A percentile compares a stretch with the other conserved stretches of the same genome.
phyloP scores from a whole-genome alignment of 257 asterid genomes.

The Gentiana straminea region DNA sequence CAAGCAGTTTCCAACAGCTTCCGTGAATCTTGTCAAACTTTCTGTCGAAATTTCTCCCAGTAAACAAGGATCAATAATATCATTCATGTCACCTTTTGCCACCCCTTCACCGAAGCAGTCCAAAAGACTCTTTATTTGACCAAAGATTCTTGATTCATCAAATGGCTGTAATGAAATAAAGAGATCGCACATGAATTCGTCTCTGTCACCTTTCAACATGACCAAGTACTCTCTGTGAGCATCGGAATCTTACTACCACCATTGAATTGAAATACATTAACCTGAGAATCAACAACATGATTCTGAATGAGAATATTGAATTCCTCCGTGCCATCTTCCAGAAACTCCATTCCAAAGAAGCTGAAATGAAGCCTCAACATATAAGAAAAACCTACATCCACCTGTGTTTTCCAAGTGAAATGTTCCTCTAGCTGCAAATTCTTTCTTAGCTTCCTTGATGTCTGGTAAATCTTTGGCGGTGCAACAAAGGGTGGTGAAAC shows the following conservation, averaged over 20 bases:
- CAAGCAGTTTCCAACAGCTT: too few species aligned
- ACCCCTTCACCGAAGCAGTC: too few species aligned
- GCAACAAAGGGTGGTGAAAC: background rate
- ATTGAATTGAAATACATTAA: constrained; percentile 1
- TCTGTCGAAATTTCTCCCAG: too few species aligned
- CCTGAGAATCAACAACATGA: constrained; percentile 4
- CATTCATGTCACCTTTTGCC: too few species aligned
- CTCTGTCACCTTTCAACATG: constrained; percentile 8
- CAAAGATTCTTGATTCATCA: background rate
- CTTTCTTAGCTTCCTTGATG: constrained; percentile 4
- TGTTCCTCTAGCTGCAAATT: background rate
- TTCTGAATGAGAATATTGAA: background rate
- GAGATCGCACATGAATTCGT: background rate
- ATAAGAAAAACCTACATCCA: constrained; percentile 6
- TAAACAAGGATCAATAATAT: too few species aligned
- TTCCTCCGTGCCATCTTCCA: too few species aligned
- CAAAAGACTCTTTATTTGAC: too few species aligned
- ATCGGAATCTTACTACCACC: background rate
- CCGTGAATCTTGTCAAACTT: too few species aligned
- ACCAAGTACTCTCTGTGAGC: constrained; percentile 5
- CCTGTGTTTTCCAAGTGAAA: constrained; percentile 1
- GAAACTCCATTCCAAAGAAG: background rate
- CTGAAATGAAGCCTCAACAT: constrained; percentile 10
- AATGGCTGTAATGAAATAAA: background rate
- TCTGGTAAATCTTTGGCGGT: constrained; percentile 8